Conservation (phyloP, 371 early-diverging fungal genomes). For the Lichtheimia hyalospora region DNA sequence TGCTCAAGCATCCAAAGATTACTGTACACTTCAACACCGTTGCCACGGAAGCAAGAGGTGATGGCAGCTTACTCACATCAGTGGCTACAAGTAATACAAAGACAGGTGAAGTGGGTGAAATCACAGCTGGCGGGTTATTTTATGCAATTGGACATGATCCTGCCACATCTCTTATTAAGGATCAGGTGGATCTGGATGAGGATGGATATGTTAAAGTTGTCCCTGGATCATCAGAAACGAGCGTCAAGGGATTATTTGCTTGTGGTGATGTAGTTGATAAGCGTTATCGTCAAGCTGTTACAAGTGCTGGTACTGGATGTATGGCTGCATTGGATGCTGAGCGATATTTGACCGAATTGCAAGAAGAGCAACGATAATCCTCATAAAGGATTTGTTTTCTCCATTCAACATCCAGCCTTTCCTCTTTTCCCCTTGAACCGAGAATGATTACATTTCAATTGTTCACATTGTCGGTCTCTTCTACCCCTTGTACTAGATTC, state of each 20-base stretch:
- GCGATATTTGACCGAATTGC: constrained; percentile 71
- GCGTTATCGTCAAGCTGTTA: constrained; percentile 85
- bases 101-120: constrained; percentile 61
- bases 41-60: constrained; percentile 86
- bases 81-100: constrained; percentile 74
- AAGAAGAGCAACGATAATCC: constrained; percentile 9
- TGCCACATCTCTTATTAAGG: constrained; percentile 80
- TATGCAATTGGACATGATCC: constrained; percentile 99
- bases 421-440: too few relatives aligned
- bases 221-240: constrained; percentile 84
- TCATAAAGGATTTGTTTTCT: too few relatives aligned
- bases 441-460: too few relatives aligned
- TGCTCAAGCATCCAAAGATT: constrained; percentile 85
- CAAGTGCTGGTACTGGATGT: constrained; percentile 85
- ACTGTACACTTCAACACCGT: constrained; percentile 90
- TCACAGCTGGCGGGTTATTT: constrained; percentile 92
- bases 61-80: constrained; percentile 73
- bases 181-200: constrained; percentile 74
- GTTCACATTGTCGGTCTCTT: too few relatives aligned
- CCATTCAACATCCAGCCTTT: too few relatives aligned
- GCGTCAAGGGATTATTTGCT: constrained; percentile 93
- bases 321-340: constrained; percentile 96
- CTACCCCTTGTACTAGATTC: too few relatives aligned
- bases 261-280: constrained; percentile 99
- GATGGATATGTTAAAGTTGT: constrained; percentile 90